Evolutionary conservation across 768 basidiomycete species (phyloP).

Genomic region (Mycena vulgaris): DNA sequence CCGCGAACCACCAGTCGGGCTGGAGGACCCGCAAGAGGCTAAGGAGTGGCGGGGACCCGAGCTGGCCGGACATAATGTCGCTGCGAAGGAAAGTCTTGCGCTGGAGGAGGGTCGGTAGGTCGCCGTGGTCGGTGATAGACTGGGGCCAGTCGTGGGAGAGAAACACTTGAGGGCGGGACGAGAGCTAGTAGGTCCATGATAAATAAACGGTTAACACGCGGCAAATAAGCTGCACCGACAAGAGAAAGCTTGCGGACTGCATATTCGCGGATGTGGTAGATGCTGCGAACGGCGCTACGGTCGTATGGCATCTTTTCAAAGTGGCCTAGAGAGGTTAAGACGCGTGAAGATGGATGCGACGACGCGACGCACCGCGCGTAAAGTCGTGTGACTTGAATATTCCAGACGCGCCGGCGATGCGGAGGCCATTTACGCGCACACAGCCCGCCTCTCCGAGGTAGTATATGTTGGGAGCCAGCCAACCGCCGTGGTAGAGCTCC

Average conservation of each 20-base stretch:
- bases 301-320: slow-evolving; percentile 90
- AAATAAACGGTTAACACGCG: slow-evolving; percentile 38
- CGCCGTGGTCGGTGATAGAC: slow-evolving; percentile 86
- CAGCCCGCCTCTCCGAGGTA: slow-evolving; percentile 95
- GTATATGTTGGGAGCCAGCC: slow-evolving; percentile 97
- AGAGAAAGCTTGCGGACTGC: slow-evolving; percentile 86
- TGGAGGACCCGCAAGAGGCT: slow-evolving; percentile 61
- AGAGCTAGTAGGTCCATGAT: too few relatives aligned
- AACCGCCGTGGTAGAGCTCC: slow-evolving; percentile 97
- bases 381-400: slow-evolving; percentile 92
- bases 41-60: slow-evolving; percentile 86
- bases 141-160: slow-evolving; percentile 98
- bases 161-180: slow-evolving; percentile 77
- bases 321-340: slow-evolving; percentile 66
- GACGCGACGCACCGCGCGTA: slow-evolving; percentile 62
- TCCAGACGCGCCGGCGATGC: slow-evolving; percentile 95
- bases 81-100: slow-evolving; percentile 83
- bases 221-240: slow-evolving; percentile 53
- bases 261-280: slow-evolving; percentile 94
- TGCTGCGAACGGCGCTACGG: slow-evolving; percentile 80
- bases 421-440: slow-evolving; percentile 87
- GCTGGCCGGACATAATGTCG: slow-evolving; percentile 77
- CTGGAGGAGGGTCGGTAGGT: slow-evolving; percentile 74
- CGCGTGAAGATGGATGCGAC: neutral
- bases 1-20: slow-evolving; percentile 82